Percentiles rank a stretch among this genome's conserved stretches.
These are phyloP conservation scores for Globisporangium alternatum DNA, from an alignment of 352 stramenopile species.

Conservation along the genomic window DNA sequence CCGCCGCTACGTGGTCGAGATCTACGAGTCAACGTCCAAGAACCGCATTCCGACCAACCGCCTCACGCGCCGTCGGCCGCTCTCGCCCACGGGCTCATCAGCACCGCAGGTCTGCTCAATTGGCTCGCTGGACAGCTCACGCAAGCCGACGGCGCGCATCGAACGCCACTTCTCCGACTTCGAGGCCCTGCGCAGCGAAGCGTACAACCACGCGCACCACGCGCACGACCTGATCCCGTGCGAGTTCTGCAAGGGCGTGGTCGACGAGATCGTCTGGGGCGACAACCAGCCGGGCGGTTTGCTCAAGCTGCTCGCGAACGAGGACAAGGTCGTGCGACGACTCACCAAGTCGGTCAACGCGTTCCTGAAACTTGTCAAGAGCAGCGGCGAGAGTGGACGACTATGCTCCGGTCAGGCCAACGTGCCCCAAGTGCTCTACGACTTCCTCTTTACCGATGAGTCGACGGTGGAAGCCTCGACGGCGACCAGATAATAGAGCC, in stretches of 20 bases:
- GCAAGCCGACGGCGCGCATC: neutral
- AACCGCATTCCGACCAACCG: constrained; percentile 15
- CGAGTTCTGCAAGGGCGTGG: constrained; percentile 11
- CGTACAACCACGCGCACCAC: constrained; percentile 7
- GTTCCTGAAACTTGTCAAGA: constrained; percentile 6
- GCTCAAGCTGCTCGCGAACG: neutral
- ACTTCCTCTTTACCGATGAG: constrained; percentile 4
- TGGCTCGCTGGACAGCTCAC: neutral
- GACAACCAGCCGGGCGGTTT: constrained; percentile 5
- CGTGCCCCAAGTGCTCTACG: constrained; percentile 5
- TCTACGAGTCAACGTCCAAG: constrained; percentile 9
- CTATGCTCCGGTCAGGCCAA: constrained; percentile 1
- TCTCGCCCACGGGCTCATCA: neutral
- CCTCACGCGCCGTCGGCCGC: neutral
- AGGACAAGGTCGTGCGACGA: neutral
- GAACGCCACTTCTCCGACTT: constrained; percentile 2
- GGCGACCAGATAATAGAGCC: neutral
- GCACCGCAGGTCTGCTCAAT: neutral
- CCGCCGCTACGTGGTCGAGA: constrained; percentile 6
- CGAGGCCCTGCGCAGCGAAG: neutral
- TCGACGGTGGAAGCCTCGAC: no score
- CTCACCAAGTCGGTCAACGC: constrained; percentile 11
- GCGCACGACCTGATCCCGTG: constrained; percentile 7
- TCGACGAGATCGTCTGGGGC: constrained; percentile 11
- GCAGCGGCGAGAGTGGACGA: neutral